Percentiles rank a stretch among this genome's conserved stretches.
These are phyloP conservation scores for Clitocybe nebularis DNA, from an alignment of 1,284 basidiomycete species.

Conservation along the genomic window DNA sequence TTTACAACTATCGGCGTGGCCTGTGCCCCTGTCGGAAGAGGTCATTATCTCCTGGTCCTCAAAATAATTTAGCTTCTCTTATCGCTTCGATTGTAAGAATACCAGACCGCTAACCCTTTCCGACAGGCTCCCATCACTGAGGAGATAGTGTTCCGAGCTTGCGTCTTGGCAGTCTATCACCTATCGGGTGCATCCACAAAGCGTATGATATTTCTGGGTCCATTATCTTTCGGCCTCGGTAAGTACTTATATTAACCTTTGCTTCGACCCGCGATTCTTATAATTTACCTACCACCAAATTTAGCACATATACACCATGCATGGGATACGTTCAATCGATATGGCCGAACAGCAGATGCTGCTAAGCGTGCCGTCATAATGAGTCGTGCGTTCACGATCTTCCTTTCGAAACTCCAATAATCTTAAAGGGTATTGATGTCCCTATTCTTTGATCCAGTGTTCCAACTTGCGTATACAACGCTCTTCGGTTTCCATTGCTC, in stretches of 20 bases:
- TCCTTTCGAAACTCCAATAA: too few species aligned
- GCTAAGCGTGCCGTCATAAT: constrained; percentile 55
- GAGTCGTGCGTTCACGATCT: constrained; percentile 47
- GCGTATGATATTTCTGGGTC: constrained; percentile 75
- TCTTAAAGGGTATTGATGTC: too few species aligned
- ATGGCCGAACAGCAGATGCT: constrained; percentile 62
- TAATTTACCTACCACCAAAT: background rate
- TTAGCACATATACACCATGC: constrained; percentile 91
- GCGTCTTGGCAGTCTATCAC: constrained; percentile 73
- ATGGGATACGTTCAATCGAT: constrained; percentile 75
- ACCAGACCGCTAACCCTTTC: background rate
- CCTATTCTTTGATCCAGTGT: constrained; percentile 55
- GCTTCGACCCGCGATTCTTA: too few species aligned
- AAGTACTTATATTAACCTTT: constrained; percentile 26
- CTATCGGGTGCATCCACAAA: constrained; percentile 55
- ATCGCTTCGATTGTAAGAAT: background rate
- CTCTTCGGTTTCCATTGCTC: constrained; percentile 89
- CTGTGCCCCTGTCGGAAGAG: too few species aligned
- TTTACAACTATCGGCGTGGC: too few species aligned
- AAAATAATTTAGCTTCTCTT: background rate
- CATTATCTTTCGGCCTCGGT: constrained; percentile 89
- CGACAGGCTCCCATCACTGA: constrained; percentile 85
- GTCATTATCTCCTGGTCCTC: background rate
- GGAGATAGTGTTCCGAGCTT: constrained; percentile 89
- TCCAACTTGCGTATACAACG: constrained; percentile 88